Percentiles rank a stretch among this genome's conserved stretches.
phyloP scores from a whole-genome alignment of 139 green algal genomes.

The Auxenochlorella pyrenoidosa region DNA sequence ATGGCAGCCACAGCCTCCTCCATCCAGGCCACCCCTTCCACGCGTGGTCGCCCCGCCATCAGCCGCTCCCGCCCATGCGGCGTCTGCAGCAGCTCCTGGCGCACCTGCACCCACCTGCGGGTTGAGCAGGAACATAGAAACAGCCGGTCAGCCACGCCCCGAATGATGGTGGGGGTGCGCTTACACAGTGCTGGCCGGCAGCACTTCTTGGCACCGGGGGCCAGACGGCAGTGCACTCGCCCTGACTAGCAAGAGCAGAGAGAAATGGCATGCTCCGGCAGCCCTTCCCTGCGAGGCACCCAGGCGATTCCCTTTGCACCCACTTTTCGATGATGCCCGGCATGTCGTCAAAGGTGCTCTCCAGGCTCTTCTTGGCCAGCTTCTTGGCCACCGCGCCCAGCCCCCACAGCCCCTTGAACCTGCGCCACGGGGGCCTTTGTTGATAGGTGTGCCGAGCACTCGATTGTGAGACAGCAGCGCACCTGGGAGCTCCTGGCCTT shows the following conservation, averaged over 20 bases:
- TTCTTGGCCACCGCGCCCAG: constrained; percentile 8
- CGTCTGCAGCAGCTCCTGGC: constrained; percentile 26
- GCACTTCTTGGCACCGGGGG: too few species aligned
- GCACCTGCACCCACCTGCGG: constrained; percentile 17
- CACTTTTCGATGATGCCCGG: constrained; percentile 20
- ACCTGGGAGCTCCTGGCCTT: too few species aligned
- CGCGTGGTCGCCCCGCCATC: constrained; percentile 1
- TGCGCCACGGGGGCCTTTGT: not conserved
- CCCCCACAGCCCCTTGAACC: constrained; percentile 12
- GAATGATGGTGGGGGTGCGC: not conserved
- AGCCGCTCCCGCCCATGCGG: constrained; percentile 6
- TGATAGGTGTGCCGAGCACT: too few species aligned
- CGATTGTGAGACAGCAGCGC: too few species aligned
- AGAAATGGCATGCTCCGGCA: too few species aligned
- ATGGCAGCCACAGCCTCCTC: not conserved
- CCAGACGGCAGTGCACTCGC: too few species aligned
- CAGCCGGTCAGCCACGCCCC: not conserved
- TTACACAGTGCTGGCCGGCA: not conserved
- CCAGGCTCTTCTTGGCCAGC: constrained; percentile 32
- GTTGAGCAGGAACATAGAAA: not conserved
- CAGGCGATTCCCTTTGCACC: not conserved
- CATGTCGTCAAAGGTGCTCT: constrained; percentile 27
- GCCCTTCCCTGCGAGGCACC: not conserved
- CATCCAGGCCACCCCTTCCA: constrained; percentile 22
- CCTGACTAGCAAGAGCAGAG: not conserved